These are phyloP conservation scores for Mycena chlorophos DNA, from an alignment of 768 basidiomycete genomes.

Conservation along the genomic window DNA sequence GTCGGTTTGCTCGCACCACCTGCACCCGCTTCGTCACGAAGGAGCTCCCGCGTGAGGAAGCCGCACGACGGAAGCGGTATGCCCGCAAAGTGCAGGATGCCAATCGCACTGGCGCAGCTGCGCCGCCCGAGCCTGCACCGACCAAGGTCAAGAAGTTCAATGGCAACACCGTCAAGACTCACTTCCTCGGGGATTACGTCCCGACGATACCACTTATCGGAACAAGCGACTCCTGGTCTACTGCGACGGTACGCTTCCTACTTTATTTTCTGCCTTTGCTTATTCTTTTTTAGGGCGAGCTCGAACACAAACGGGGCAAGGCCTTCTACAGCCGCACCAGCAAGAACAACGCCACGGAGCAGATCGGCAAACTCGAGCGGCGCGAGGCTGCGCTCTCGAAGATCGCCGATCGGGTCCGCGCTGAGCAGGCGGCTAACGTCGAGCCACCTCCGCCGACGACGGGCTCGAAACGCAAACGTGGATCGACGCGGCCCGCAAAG, in stretches of 20 bases:
- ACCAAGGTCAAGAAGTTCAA: constrained; percentile 19
- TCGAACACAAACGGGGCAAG: constrained; percentile 38
- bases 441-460: not conserved
- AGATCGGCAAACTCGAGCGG: constrained; percentile 28
- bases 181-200: constrained; percentile 31
- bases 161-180: constrained; percentile 24
- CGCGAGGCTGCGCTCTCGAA: constrained; percentile 17
- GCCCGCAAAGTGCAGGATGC: constrained; percentile 10
- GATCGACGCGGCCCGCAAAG: not conserved
- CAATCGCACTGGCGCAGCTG: constrained; percentile 10
- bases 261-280: not conserved
- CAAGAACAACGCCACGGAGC: constrained; percentile 25
- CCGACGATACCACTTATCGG: constrained; percentile 24
- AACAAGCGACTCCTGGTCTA: constrained; percentile 33
- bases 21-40: constrained; percentile 27
- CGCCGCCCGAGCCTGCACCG: not conserved
- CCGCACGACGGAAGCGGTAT: constrained; percentile 22
- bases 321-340: constrained; percentile 32
- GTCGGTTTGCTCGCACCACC: constrained; percentile 23
- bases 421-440: not conserved
- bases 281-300: constrained; percentile 34
- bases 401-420: not conserved
- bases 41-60: constrained; percentile 34
- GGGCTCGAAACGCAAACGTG: not conserved
- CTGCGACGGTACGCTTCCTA: constrained; percentile 28